Base-by-base conservation (phyloP, 352 stramenopile genomes). In the Aphanomyces astaci region DNA sequence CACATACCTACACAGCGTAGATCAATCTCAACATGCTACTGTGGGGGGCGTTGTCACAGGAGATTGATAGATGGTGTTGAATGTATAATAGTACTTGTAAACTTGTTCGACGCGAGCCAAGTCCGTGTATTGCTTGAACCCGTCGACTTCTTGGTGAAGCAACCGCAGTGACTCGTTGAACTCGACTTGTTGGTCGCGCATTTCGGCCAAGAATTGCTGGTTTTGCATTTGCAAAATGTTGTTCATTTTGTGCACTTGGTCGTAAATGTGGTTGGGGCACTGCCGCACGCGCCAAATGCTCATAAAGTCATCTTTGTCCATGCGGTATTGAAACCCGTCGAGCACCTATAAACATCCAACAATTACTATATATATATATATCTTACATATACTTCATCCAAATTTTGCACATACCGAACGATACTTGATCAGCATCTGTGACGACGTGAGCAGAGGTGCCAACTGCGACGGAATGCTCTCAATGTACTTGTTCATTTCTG, bases 121-220 rank as follows among this genome's bases (percentile, higher is more conserved):
- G 51, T 97, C 88, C 2, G 89, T 90, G 67, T 95, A 96, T 48
- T 95, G 87, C 13, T 77, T 75, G 36, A 96, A 94, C 0, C 81
- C 78, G 11, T 94, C 85, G 2, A 96, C 87, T 73, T 98, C 91
- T 53, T 85, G 83, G 73, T 97, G 83, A 0, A 98, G 55, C 22
- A 90, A 73, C 0, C 84, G 74, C 10, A 98, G 73, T 2, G 78
- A 81, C 36, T 96, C 86, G 0, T 85, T 84, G 70, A 98, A 98
- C 32, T 96, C 89, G 4, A 81, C 78, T 73, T 98, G 93, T 28
- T 97, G 88, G n/a, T 97, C 90, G 49, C 84, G 83, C 90, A 98
- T 97, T 31, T 96, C 87, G 45, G 78, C 81, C 24, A 87, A 79
- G 60, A 96, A 97, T 36, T 87, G 77, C 0, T 82, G 72, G 66